Evolutionary conservation across 1,284 basidiomycete species (phyloP).

Genomic region (Xanthoconium separans): DNA sequence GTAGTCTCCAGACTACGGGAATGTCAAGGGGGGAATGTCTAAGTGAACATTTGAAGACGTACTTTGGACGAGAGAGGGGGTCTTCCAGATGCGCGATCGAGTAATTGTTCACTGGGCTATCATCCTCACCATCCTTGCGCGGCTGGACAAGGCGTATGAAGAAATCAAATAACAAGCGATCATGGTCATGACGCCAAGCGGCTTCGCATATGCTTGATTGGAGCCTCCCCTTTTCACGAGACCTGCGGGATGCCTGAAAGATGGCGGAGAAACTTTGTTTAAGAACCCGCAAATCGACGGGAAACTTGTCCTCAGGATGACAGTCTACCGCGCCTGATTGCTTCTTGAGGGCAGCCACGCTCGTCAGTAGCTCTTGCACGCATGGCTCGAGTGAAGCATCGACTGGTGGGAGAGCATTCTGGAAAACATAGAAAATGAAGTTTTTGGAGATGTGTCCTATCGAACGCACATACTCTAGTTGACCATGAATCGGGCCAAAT

Average conservation of each 20-base stretch:
- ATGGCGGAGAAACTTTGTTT: constrained; percentile 8
- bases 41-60: background rate
- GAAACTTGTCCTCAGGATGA: background rate
- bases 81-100: background rate
- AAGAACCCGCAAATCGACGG: constrained; percentile 7
- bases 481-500: constrained; percentile 7
- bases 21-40: background rate
- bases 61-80: constrained; percentile 4
- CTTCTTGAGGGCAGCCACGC: too few species aligned
- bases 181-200: constrained; percentile 13
- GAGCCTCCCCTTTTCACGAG: constrained; percentile 3
- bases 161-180: constrained; percentile 12
- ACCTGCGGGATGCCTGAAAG: constrained; percentile 11
- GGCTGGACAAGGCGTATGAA: constrained; percentile 7
- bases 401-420: too few species aligned
- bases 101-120: background rate
- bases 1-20: constrained; percentile 6
- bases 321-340: background rate
- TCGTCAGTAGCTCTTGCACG: too few species aligned
- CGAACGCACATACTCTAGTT: background rate
- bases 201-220: background rate
- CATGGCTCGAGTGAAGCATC: too few species aligned
- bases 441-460: too few species aligned
- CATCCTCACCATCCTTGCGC: background rate
- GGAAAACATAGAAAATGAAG: background rate